Percentiles rank a stretch among this genome's conserved stretches.
These are phyloP conservation scores for Populus hybrid DNA, from an alignment of 441 rosid genomes.

Conservation along the genomic window DNA sequence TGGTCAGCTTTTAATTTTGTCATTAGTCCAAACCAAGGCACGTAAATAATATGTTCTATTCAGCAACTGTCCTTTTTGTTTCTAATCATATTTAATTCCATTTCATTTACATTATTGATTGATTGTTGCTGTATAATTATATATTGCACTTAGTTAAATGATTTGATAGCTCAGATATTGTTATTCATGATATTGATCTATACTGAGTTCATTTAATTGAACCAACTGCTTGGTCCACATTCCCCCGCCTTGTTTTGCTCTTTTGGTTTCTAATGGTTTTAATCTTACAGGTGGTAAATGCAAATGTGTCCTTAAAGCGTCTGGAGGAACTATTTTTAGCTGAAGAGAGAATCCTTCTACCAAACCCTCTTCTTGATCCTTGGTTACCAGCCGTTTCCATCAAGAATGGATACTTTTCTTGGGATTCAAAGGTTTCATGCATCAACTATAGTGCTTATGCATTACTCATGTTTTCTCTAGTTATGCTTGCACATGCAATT, in stretches of 20 bases:
- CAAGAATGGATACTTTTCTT: constrained; percentile 83
- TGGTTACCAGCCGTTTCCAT: constrained; percentile 78
- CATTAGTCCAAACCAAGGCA: neutral
- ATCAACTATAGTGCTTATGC: neutral
- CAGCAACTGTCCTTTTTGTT: too few relatives aligned
- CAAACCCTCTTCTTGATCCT: constrained; percentile 86
- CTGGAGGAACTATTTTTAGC: constrained; percentile 88
- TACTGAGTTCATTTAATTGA: too few relatives aligned
- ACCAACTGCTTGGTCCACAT: too few relatives aligned
- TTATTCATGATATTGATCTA: too few relatives aligned
- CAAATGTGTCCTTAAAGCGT: constrained; percentile 91
- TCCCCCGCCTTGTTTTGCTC: too few relatives aligned
- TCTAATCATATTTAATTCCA: too few relatives aligned
- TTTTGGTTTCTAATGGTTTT: too few relatives aligned
- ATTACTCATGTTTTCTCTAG: neutral
- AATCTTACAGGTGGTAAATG: constrained; percentile 13
- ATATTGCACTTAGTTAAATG: too few relatives aligned
- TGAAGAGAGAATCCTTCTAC: constrained; percentile 90
- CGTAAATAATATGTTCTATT: neutral
- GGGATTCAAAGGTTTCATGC: constrained; percentile 84
- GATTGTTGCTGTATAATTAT: too few relatives aligned
- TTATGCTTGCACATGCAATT: neutral
- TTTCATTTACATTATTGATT: too few relatives aligned
- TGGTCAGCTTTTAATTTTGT: neutral
- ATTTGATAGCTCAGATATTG: too few relatives aligned